These are phyloP conservation scores for Grosmannia serpens DNA, from an alignment of 2,329 filamentous ascomycete species.

Conservation along the genomic window DNA sequence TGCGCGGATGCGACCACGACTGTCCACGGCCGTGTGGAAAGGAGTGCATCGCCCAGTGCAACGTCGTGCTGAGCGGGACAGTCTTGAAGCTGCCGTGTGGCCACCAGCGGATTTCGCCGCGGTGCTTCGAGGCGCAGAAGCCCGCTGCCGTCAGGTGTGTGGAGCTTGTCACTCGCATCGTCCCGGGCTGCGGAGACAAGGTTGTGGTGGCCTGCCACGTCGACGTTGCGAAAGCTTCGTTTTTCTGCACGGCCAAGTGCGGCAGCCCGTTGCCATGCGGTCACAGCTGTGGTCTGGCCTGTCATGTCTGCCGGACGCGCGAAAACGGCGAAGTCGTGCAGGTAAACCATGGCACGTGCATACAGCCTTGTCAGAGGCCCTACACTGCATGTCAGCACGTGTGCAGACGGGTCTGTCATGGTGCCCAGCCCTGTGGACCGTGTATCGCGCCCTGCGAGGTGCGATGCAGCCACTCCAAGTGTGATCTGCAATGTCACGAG, in stretches of 20 bases:
- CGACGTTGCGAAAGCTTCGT: constrained; percentile 29
- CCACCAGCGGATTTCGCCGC: constrained; percentile 21
- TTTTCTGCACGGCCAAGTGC: constrained; percentile 39
- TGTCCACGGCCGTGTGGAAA: constrained; percentile 33
- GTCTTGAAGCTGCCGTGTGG: constrained; percentile 31
- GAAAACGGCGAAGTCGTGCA: constrained; percentile 17
- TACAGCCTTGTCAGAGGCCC: constrained; percentile 33
- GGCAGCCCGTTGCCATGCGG: constrained; percentile 38
- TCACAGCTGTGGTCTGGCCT: constrained; percentile 40
- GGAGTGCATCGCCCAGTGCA: constrained; percentile 26
- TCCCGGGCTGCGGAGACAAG: constrained; percentile 45
- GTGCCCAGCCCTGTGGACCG: constrained; percentile 29
- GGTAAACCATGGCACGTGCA: constrained; percentile 35
- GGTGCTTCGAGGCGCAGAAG: constrained; percentile 32
- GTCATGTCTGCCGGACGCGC: constrained; percentile 33
- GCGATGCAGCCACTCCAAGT: constrained; percentile 32
- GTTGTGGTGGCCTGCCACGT: constrained; percentile 36
- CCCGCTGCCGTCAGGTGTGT: constrained; percentile 35
- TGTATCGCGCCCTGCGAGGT: constrained; percentile 42
- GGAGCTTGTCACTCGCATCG: constrained; percentile 28
- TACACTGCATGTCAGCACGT: constrained; percentile 45
- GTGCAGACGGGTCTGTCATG: constrained; percentile 43
- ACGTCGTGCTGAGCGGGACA: constrained; percentile 18
- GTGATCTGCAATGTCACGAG: constrained; percentile 43
- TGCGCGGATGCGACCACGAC: constrained; percentile 30